Conservation (phyloP, 2,329 filamentous ascomycete genomes). For the Penicillium sp. region DNA sequence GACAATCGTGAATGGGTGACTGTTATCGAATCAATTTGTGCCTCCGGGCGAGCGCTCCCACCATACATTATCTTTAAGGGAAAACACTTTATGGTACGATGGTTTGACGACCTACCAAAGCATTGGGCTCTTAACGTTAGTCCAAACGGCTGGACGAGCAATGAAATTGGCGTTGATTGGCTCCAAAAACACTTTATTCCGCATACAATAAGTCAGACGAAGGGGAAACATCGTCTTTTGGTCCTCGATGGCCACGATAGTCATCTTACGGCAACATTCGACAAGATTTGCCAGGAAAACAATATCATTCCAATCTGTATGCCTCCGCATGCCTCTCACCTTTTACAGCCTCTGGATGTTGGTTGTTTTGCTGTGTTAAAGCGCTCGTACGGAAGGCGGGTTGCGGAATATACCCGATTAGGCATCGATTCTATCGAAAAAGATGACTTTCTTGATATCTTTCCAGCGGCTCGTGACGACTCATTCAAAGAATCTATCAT, state of each 20-base stretch:
- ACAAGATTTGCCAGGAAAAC: background rate
- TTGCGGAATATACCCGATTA: no score
- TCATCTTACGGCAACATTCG: background rate
- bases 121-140: background rate
- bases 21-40: slow-evolving; percentile 12
- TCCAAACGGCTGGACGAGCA: background rate
- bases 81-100: slow-evolving; percentile 6
- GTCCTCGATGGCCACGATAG: background rate
- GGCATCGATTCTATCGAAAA: no score
- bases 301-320: background rate
- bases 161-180: background rate
- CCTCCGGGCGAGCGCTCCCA: slow-evolving; percentile 3
- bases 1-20: background rate
- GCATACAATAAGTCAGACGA: no score
- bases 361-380: no score
- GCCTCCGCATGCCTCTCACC: background rate
- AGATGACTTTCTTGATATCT: background rate
- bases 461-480: background rate
- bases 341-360: no score
- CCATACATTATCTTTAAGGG: slow-evolving; percentile 17
- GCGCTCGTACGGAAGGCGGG: no score
- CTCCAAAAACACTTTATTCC: background rate
- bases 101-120: background rate
- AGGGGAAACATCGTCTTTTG: no score
- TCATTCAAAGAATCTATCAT: background rate